phyloP scores from a whole-genome alignment of 331 rosid genomes.

The Telfairia occidentalis region DNA sequence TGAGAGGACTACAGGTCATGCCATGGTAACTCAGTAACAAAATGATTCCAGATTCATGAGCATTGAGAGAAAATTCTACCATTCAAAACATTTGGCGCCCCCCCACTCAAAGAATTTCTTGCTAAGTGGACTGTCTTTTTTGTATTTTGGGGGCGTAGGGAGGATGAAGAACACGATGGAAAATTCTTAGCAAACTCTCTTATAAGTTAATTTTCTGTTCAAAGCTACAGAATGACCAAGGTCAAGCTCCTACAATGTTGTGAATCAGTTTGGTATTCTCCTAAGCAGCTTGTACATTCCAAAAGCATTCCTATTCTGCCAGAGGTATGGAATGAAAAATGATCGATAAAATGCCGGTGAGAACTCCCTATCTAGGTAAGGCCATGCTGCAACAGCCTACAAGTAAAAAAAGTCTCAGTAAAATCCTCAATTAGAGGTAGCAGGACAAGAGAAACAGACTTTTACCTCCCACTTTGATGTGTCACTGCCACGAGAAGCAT shows the following conservation, averaged over 20 bases:
- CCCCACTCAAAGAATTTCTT: background rate
- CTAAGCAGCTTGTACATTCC: conserved; percentile 79
- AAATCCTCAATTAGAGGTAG: background rate
- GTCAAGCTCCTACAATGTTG: background rate
- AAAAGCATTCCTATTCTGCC: conserved; percentile 76
- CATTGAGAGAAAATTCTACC: background rate
- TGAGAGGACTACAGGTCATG: background rate
- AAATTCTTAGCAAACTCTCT: conserved; percentile 1
- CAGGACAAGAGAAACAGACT: background rate
- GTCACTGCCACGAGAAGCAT: conserved; percentile 73
- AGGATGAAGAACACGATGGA: background rate
- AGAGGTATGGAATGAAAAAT: conserved; percentile 81
- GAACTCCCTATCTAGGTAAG: conserved; percentile 81
- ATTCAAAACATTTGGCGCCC: background rate
- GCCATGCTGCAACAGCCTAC: conserved; percentile 72
- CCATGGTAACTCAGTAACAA: background rate
- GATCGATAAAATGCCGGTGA: conserved; percentile 81
- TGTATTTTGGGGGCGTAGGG: background rate
- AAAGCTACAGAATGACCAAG: background rate
- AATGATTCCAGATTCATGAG: background rate
- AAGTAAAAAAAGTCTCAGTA: background rate
- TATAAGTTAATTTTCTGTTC: background rate
- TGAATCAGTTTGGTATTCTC: conserved; percentile 35
- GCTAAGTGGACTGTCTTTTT: background rate
- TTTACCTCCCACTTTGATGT: conserved; percentile 79